Conservation (phyloP, 176 grass and related monocot species). For the Guadua angustifolia region DNA sequence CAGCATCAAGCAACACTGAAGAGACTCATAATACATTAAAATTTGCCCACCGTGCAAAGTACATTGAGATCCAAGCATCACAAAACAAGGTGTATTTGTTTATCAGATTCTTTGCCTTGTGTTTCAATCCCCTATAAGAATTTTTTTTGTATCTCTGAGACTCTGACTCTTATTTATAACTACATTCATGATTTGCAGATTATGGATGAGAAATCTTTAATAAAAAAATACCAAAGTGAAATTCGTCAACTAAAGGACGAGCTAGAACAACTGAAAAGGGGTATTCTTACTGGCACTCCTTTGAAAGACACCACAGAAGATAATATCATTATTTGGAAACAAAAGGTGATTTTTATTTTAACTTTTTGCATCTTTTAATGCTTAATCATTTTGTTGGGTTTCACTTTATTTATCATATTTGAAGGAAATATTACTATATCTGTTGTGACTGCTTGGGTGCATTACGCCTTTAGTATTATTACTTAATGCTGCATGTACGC, state of each 20-base stretch:
- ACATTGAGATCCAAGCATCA: constrained; percentile 77
- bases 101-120: not conserved
- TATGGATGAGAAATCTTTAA: constrained; percentile 89
- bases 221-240: constrained; percentile 93
- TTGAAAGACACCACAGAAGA: constrained; percentile 57
- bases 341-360: constrained; percentile 56
- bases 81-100: constrained; percentile 76
- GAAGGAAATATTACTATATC: constrained; percentile 22
- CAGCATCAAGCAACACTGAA: constrained; percentile 85
- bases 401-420: constrained; percentile 29
- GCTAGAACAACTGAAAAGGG: constrained; percentile 75
- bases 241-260: constrained; percentile 76
- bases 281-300: constrained; percentile 62
- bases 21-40: constrained; percentile 92
- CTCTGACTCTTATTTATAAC: constrained; percentile 13
- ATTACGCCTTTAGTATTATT: constrained; percentile 21
- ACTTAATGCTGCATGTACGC: not conserved
- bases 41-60: constrained; percentile 82
- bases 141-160: constrained; percentile 4
- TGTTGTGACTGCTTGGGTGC: constrained; percentile 20
- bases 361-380: not conserved
- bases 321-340: constrained; percentile 67
- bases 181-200: constrained; percentile 54
- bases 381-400: constrained; percentile 6
- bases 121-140: constrained; percentile 1